Evolutionary conservation across 257 asterid genomes (phyloP).

Genomic region (Thymus mandschuricus): DNA sequence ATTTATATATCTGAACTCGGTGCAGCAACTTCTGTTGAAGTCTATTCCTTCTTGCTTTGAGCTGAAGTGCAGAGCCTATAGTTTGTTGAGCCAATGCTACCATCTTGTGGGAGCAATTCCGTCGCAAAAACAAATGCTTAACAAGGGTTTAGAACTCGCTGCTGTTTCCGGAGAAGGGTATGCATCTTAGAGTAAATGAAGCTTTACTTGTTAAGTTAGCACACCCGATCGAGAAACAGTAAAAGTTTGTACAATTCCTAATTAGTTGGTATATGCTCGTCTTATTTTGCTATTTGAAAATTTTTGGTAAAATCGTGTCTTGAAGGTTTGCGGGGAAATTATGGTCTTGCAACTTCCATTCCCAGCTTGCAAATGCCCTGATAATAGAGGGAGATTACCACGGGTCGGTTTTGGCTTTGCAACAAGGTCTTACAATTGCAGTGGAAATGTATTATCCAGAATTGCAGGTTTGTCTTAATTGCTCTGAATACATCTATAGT

Average conservation of each 20-base stretch:
- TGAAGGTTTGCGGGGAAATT: constrained; percentile 84
- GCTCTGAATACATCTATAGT: constrained; percentile 21
- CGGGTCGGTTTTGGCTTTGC: constrained; percentile 71
- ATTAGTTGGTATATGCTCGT: constrained; percentile 10
- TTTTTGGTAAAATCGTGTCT: constrained; percentile 21
- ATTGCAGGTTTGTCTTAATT: constrained; percentile 70
- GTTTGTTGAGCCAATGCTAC: constrained; percentile 95
- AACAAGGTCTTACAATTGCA: constrained; percentile 76
- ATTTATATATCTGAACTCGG: constrained; percentile 31
- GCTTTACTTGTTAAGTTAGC: constrained; percentile 20
- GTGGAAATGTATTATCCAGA: constrained; percentile 92
- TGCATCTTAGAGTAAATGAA: constrained; percentile 29
- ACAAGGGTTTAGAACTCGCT: constrained; percentile 87
- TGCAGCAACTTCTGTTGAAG: constrained; percentile 97
- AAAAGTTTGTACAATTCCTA: constrained; percentile 3
- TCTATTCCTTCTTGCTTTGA: constrained; percentile 97
- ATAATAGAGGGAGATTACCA: constrained; percentile 83
- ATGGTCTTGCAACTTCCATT: constrained; percentile 95
- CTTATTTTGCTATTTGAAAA: constrained; percentile 26
- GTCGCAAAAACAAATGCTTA: constrained; percentile 86
- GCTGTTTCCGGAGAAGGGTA: constrained; percentile 92
- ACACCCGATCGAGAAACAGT: constrained; percentile 15
- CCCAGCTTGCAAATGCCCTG: constrained; percentile 95
- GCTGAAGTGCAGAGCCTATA: constrained; percentile 94
- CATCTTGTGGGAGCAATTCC: constrained; percentile 98